These are phyloP conservation scores for Exidia glandulosa DNA, from an alignment of 768 basidiomycete genomes.

Conservation along the genomic window DNA sequence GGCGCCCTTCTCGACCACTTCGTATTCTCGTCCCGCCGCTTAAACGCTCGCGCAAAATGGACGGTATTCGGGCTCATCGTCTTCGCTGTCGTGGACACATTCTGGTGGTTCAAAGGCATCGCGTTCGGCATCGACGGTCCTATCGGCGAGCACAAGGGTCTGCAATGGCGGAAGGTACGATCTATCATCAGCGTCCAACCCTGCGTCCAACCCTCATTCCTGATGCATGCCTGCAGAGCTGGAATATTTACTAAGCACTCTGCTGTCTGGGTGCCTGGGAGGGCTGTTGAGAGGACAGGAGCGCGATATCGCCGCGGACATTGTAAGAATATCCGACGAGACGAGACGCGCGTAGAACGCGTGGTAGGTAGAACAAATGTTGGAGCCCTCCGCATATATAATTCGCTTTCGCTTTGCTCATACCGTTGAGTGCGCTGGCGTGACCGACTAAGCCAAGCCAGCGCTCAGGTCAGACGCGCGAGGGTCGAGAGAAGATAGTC, in stretches of 20 bases:
- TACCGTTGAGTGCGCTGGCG: no score
- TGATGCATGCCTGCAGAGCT: constrained; percentile 9
- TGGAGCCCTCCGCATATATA: no score
- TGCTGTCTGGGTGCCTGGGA: not conserved
- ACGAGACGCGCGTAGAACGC: not conserved
- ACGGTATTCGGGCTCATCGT: constrained; percentile 60
- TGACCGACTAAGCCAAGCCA: no score
- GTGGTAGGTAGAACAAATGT: not conserved
- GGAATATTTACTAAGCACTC: constrained; percentile 14
- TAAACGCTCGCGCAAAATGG: constrained; percentile 52
- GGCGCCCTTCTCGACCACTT: constrained; percentile 89
- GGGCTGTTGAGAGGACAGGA: not conserved
- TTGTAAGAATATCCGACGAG: not conserved
- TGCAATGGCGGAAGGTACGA: constrained; percentile 70
- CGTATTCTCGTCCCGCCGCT: constrained; percentile 65
- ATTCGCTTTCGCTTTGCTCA: not conserved
- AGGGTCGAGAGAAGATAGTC: no score
- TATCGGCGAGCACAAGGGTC: constrained; percentile 64
- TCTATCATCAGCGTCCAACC: not conserved
- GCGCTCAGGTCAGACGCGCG: no score
- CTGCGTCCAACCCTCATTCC: not conserved
- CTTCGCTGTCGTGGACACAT: constrained; percentile 53
- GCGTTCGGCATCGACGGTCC: constrained; percentile 92
- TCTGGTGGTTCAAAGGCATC: constrained; percentile 91
- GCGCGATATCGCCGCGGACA: no score